Evolutionary conservation across 306 rosid genomes (phyloP), one percentile per base, ranked within the genome.

Genomic region (Boehmeria nivea): DNA sequence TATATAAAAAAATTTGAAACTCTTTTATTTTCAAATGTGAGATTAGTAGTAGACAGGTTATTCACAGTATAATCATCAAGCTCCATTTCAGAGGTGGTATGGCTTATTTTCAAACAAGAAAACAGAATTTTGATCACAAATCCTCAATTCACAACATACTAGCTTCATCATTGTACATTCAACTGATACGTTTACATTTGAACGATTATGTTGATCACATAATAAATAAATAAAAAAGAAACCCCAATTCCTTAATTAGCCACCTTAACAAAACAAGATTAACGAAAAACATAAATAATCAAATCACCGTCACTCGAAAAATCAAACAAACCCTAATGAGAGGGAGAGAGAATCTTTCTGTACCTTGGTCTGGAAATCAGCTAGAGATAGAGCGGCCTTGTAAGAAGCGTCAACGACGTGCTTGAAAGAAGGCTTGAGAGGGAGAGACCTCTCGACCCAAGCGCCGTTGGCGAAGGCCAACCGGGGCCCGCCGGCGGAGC

Each of bases 311-410:
- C 38, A 33, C 38, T 11, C 11, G 5, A 15, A 40, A 40, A 40
- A 5, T 7, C 18, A 27, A 52, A 3, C 6, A 27, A 52, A 6
- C 17, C n/a, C 39, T 6, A 24, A 23, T 2, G 22, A 36, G 49
- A 20, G 25, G 1, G 14, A 36, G 49, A 20, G 25, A 1, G 14
- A 18, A 12, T 23, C 47, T 34, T 61, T 12, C 1, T 10, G 15
- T 44, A 89, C 97, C 81, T 83, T 77, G 54, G 57, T 78, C 44
- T 54, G 67, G 72, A 86, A 90, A 77, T 90, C 94, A 8, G 61
- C 81, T 13, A 76, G 83, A 44, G 65, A 48, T 22, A 82, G 19
- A 50, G 61, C 43, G 22, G 95, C 89, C 69, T 78, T 84, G 40
- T 76, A 90, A 19, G 52, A 36, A 36, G 64, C 48, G 44, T 56